A percentile compares a stretch with the other conserved stretches of the same genome.
Conservation (phyloP, 306 rosid species). For the Corylus americana region DNA sequence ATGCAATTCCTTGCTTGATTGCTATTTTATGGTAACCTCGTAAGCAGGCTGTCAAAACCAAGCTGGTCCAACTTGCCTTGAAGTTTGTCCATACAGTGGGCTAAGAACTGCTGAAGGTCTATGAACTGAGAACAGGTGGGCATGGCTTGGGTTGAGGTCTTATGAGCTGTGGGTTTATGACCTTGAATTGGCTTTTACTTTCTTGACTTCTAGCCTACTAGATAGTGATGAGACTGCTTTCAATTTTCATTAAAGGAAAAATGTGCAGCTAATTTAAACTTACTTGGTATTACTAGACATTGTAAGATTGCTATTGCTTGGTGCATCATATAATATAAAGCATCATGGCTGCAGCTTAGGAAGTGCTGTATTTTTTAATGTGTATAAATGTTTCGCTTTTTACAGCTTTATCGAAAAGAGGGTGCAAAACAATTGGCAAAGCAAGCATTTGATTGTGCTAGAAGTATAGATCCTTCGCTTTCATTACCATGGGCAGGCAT, state of each 20-base stretch:
- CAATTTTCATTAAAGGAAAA: background rate
- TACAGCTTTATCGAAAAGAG: slow-evolving; percentile 68
- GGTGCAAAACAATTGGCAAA: slow-evolving; percentile 69
- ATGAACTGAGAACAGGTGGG: background rate
- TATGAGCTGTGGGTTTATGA: background rate
- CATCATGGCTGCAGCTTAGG: background rate
- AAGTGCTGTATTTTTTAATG: slow-evolving; percentile 1
- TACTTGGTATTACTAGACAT: background rate
- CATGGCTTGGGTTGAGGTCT: background rate
- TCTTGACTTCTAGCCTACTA: background rate
- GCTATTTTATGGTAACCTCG: background rate
- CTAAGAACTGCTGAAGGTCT: background rate
- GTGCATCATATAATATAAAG: slow-evolving; percentile 9
- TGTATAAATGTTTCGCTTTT: slow-evolving; percentile 18
- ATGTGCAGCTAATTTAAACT: background rate
- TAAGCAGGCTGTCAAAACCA: background rate
- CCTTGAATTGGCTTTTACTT: background rate
- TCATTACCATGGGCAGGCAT: slow-evolving; percentile 98
- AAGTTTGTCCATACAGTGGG: slow-evolving; percentile 2
- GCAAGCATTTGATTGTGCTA: slow-evolving; percentile 83
- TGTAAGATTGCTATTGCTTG: background rate
- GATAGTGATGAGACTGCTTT: background rate
- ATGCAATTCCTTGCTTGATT: background rate
- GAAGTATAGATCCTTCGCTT: slow-evolving; percentile 92
- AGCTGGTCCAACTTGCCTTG: background rate